Evolutionary conservation across 2,329 filamentous ascomycete species (phyloP).

Genomic region (Dactylellina haptotyla): DNA sequence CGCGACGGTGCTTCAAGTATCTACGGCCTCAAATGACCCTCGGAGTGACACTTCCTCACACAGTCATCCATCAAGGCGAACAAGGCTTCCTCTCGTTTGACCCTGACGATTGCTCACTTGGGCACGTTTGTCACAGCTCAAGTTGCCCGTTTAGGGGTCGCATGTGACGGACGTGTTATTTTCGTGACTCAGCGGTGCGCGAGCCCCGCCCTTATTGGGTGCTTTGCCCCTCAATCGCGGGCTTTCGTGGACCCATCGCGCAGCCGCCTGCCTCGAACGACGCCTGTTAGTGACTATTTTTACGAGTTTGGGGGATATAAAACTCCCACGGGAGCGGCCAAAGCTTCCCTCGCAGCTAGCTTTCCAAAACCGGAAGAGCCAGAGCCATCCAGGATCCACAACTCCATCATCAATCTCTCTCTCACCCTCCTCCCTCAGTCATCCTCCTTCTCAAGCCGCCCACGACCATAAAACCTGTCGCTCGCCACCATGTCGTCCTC

Average conservation of each 20-base stretch:
- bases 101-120: constrained; percentile 27
- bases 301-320: constrained; percentile 23
- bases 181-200: constrained; percentile 54
- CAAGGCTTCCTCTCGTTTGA: constrained; percentile 49
- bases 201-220: constrained; percentile 41
- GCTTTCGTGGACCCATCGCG: constrained; percentile 39
- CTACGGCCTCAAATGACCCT: constrained; percentile 10
- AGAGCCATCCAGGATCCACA: constrained; percentile 10
- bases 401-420: not conserved
- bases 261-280: constrained; percentile 5
- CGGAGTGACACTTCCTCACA: constrained; percentile 18
- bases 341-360: not conserved
- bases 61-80: constrained; percentile 41
- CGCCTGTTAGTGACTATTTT: constrained; percentile 24
- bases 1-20: constrained; percentile 21
- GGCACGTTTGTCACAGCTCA: constrained; percentile 23
- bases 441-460: not conserved
- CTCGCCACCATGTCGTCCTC: constrained; percentile 38
- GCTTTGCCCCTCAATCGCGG: constrained; percentile 53
- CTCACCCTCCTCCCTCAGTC: not conserved
- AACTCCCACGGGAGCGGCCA: constrained; percentile 16
- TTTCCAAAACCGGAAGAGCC: constrained; percentile 23
- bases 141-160: constrained; percentile 8
- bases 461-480: constrained; percentile 19
- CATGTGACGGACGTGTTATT: constrained; percentile 54